A percentile compares a stretch with the other conserved stretches of the same genome.
phyloP scores from a whole-genome alignment of 208 protist species.

The Trypanosoma conorhini region DNA sequence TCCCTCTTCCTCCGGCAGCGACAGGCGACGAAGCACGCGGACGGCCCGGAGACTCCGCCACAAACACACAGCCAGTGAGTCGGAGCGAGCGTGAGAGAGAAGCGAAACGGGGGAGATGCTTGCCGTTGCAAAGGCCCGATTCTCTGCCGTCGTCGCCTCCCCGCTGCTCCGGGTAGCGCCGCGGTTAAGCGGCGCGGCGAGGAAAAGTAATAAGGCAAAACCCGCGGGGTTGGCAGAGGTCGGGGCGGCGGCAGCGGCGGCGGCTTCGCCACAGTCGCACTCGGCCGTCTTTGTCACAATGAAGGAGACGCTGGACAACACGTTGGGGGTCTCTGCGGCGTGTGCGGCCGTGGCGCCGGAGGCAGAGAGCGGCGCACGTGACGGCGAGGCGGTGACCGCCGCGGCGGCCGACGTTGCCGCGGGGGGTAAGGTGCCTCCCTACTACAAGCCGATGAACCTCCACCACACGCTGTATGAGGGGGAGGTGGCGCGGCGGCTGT shows the following conservation, averaged over 20 bases:
- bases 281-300: slow-evolving; percentile 2
- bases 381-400: neutral
- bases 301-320: slow-evolving; percentile 5
- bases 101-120: slow-evolving; percentile 4
- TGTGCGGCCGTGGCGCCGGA: neutral
- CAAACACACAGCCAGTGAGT: neutral
- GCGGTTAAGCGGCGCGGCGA: slow-evolving; percentile 9
- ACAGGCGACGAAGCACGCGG: neutral
- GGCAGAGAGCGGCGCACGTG: neutral
- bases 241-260: neutral
- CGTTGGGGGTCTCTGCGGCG: slow-evolving; percentile 6
- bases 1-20: slow-evolving; percentile 1
- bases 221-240: neutral
- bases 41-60: too few species aligned
- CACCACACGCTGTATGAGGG: slow-evolving; percentile 29
- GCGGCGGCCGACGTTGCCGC: neutral
- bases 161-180: neutral
- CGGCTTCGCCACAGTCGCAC: neutral
- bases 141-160: neutral
- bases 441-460: slow-evolving; percentile 27
- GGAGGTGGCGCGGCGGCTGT: slow-evolving; percentile 26
- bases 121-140: neutral
- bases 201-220: slow-evolving; percentile 13
- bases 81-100: neutral
- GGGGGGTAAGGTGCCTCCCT: neutral